Evolutionary conservation across 208 protist species (phyloP).

Genomic region (Plasmodiophora brassicae): DNA sequence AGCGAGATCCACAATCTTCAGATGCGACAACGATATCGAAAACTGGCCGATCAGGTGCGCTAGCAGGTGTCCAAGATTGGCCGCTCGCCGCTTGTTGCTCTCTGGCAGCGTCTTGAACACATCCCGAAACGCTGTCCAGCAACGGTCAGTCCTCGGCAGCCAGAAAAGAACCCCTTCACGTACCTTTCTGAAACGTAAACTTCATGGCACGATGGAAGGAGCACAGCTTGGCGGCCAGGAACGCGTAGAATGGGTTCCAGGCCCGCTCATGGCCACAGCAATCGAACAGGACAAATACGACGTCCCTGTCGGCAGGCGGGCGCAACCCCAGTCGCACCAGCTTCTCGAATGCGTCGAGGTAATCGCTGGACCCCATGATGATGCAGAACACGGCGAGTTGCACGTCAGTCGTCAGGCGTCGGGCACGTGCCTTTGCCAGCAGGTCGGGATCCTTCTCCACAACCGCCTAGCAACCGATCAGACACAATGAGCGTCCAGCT

Average conservation of each 20-base stretch:
- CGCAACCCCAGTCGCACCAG: neutral
- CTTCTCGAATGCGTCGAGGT: slow-evolving; percentile 22
- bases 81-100: neutral
- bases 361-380: neutral
- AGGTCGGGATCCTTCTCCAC: neutral
- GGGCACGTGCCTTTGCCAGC: neutral
- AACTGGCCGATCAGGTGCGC: neutral
- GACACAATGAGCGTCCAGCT: no score
- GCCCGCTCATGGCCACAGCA: neutral
- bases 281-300: neutral
- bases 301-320: neutral
- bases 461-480: neutral
- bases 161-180: neutral
- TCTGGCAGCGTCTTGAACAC: neutral
- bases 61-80: neutral
- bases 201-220: neutral
- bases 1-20: neutral
- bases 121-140: neutral
- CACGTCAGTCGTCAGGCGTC: neutral
- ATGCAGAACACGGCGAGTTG: slow-evolving; percentile 1
- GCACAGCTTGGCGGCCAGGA: neutral
- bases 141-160: neutral
- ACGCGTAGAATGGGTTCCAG: neutral
- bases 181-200: slow-evolving; percentile 18
- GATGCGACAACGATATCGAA: neutral